A percentile compares a stretch with the other conserved stretches of the same genome.
Conservation (phyloP, 192 early-diverging fungal species). For the Gigaspora rosea region DNA sequence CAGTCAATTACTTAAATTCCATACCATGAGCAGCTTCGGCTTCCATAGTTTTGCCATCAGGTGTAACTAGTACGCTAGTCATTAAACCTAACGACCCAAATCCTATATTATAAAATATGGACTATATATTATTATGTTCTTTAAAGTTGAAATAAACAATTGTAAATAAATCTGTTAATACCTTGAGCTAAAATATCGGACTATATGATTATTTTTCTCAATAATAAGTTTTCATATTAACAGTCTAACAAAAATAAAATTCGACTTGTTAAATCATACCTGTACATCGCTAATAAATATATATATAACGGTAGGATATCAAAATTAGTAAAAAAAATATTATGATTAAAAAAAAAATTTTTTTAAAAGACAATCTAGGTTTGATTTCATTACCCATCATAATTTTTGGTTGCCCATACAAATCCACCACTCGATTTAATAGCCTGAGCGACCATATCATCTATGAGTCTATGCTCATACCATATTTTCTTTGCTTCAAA, state of each 20-base stretch:
- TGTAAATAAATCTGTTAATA: neutral
- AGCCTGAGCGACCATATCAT: conserved; percentile 97
- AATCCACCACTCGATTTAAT: conserved; percentile 93
- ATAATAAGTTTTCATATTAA: neutral
- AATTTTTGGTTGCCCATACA: conserved; percentile 94
- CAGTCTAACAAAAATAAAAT: neutral
- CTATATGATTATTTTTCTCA: conserved; percentile 37
- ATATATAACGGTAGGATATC: neutral
- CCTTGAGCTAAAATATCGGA: conserved; percentile 93
- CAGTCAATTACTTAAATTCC: neutral
- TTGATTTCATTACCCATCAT: conserved; percentile 81
- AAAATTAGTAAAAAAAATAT: neutral
- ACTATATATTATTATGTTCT: neutral
- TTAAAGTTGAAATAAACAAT: neutral
- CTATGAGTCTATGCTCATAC: conserved; percentile 98
- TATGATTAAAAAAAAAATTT: neutral
- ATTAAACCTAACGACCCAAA: conserved; percentile 94
- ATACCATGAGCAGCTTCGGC: conserved; percentile 89
- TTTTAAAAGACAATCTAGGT: neutral
- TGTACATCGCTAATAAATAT: conserved; percentile 1
- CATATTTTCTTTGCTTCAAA: conserved; percentile 84
- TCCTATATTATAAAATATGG: conserved; percentile 32
- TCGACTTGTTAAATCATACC: neutral
- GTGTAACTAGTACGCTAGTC: conserved; percentile 91
- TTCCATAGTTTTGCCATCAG: conserved; percentile 89